Evolutionary conservation across 768 basidiomycete genomes (phyloP).

Genomic region (Pisolithus microcarpus): DNA sequence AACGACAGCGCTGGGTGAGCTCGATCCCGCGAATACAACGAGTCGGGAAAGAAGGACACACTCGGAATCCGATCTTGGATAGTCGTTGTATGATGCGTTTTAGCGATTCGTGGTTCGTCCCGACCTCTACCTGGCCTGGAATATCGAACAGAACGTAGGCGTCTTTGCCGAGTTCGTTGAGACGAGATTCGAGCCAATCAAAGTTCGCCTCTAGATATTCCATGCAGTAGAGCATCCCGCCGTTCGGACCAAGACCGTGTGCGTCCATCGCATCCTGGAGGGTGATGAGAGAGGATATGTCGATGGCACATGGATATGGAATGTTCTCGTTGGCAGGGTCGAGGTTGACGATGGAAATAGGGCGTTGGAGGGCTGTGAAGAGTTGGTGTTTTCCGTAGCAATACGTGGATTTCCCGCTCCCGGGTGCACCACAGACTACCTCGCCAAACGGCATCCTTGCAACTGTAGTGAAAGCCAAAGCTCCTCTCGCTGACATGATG

Average conservation of each 20-base stretch:
- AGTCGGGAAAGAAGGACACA: conserved; percentile 38
- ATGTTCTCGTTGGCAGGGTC: conserved; percentile 91
- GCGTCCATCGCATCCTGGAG: conserved; percentile 82
- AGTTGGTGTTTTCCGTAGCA: conserved; percentile 86
- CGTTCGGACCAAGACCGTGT: conserved; percentile 86
- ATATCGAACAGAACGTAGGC: conserved; percentile 92
- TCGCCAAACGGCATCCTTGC: conserved; percentile 76
- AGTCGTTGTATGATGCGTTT: conserved; percentile 68
- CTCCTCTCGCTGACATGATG: too few species aligned
- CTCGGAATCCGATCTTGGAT: conserved; percentile 73
- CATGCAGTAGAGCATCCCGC: conserved; percentile 93
- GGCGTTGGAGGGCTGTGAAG: conserved; percentile 77
- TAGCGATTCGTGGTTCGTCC: conserved; percentile 90
- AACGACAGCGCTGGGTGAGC: not conserved
- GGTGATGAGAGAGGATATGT: conserved; percentile 79
- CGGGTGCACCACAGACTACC: conserved; percentile 79
- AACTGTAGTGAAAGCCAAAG: too few species aligned
- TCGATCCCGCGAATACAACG: not conserved
- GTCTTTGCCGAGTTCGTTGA: conserved; percentile 60
- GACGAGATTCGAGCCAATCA: conserved; percentile 73
- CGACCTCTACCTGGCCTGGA: conserved; percentile 95
- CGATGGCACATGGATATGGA: conserved; percentile 86
- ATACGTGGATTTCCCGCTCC: conserved; percentile 84
- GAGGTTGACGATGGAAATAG: conserved; percentile 87
- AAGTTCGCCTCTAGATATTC: conserved; percentile 94